Evolutionary conservation across 768 basidiomycete species (phyloP).

Genomic region (Lepiota brunneoincarnata): DNA sequence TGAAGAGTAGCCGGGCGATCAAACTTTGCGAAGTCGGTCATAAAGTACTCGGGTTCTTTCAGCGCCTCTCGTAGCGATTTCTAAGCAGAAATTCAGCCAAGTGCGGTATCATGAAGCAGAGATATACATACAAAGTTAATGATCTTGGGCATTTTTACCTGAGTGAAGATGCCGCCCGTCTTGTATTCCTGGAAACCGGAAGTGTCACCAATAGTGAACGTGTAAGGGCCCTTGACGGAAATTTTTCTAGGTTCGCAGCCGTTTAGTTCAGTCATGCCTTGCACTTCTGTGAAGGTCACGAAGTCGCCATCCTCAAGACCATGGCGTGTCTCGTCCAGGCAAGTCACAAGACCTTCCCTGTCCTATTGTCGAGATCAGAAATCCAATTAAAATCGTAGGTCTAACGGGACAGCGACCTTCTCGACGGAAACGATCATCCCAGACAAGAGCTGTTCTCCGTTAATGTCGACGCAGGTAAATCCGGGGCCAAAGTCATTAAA

Average conservation of each 20-base stretch:
- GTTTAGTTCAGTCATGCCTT: conserved; percentile 92
- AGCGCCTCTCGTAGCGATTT: conserved; percentile 92
- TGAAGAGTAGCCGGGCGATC: conserved; percentile 90
- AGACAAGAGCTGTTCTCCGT: conserved; percentile 89
- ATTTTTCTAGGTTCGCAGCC: conserved; percentile 90
- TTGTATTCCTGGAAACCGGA: conserved; percentile 73
- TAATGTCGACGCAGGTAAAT: conserved; percentile 96
- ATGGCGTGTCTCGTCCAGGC: conserved; percentile 94
- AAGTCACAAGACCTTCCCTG: conserved; percentile 90
- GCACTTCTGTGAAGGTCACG: conserved; percentile 93
- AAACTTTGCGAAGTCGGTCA: conserved; percentile 97
- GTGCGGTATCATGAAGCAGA: not conserved
- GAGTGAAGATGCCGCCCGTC: conserved; percentile 91
- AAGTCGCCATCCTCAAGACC: conserved; percentile 99
- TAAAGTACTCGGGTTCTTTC: conserved; percentile 78
- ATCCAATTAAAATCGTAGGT: not conserved
- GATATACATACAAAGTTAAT: conserved; percentile 78
- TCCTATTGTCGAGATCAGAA: conserved; percentile 44
- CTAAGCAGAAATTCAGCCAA: conserved; percentile 36
- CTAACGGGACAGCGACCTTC: conserved; percentile 46
- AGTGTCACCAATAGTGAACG: conserved; percentile 95
- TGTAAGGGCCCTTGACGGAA: conserved; percentile 94
- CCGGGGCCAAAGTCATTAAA: conserved; percentile 97
- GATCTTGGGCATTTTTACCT: conserved; percentile 99
- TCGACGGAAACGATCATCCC: conserved; percentile 97